phyloP scores from a whole-genome alignment of 2,329 filamentous ascomycete genomes.

The Cladorrhinum sp. region DNA sequence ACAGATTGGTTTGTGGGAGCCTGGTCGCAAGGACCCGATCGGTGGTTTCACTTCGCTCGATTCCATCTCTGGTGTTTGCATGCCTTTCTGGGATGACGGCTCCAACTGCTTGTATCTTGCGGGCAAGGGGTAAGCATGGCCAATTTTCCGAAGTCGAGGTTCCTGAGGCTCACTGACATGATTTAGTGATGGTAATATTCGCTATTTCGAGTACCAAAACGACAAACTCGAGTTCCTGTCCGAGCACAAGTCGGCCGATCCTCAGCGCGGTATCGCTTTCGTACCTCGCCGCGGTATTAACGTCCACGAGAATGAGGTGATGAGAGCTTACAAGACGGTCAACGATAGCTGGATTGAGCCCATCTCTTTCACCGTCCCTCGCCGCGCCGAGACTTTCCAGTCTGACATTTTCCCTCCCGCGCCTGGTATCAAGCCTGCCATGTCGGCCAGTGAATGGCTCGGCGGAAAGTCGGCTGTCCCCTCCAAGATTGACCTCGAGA shows the following conservation, averaged over 20 bases:
- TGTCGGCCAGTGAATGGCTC: slow-evolving; percentile 81
- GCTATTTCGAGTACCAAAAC: slow-evolving; percentile 97
- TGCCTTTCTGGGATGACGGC: slow-evolving; percentile 99
- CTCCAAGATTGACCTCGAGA: slow-evolving; percentile 90
- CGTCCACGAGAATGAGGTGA: slow-evolving; percentile 93
- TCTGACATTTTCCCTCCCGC: slow-evolving; percentile 94
- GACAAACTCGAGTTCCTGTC: slow-evolving; percentile 98
- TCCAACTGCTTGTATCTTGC: slow-evolving; percentile 94
- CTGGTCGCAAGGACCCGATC: slow-evolving; percentile 79
- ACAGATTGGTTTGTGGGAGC: slow-evolving; percentile 93
- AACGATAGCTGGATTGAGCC: slow-evolving; percentile 94
- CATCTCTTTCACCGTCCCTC: slow-evolving; percentile 94
- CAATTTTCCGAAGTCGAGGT: background rate
- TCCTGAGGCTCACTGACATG: slow-evolving; percentile 18
- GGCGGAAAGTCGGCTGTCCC: slow-evolving; percentile 79
- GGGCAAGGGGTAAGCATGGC: slow-evolving; percentile 79
- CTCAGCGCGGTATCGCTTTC: slow-evolving; percentile 92
- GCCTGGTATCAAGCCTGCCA: slow-evolving; percentile 72
- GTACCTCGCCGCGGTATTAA: slow-evolving; percentile 93
- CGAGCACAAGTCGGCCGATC: slow-evolving; percentile 95
- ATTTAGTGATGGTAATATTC: slow-evolving; percentile 89
- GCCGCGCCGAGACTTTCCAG: slow-evolving; percentile 91
- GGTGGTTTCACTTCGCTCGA: slow-evolving; percentile 88
- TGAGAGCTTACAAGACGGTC: slow-evolving; percentile 95
- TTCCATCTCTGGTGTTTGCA: slow-evolving; percentile 95